Evolutionary conservation across 2,329 filamentous ascomycete species (phyloP), one percentile per base, ranked within the genome.

Genomic region (Phialophora tarda): DNA sequence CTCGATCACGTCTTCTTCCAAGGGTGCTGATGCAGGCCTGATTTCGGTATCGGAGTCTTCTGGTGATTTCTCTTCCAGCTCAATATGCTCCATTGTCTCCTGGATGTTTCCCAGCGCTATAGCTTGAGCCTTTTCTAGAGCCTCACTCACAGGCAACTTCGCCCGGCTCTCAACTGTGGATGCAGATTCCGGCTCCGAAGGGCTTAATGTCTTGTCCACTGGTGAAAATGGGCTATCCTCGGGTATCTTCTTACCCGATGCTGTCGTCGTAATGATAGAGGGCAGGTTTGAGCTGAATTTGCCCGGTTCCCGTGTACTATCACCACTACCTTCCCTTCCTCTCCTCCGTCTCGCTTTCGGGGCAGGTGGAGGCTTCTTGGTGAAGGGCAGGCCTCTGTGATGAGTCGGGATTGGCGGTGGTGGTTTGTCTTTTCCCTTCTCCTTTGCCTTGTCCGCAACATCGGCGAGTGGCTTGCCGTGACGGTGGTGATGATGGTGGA

Each of bases 261-360:
- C 65, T 21, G 66, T 69, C 7, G 66, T 72, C 23, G 68, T 68
- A 7, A 70, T 41, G 30, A 73, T 68, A 12, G 71, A 73, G 12
- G 71, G 71, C 17, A 73, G 51, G 24, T 64, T 71, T 17, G 69
- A 26, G 50, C 64, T 67, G 58, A 72, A 73, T 30, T 63, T 73
- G 5, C 71, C 71, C 10, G 71, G 71, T 51, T 70, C 65, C 59
- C 71, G 62, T 6, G 63, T 30, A 6, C 47, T 62, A 41, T 65
- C 62, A 76, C 17, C 56, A 24, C 75, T 74, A 41, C 71, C 67
- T 44, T 69, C 71, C n/a, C 73, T 71, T 26, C 73, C 72, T 61
- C 78, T 78, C 76, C 75, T 80, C 54, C 80, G 78, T 59, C 80
- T 75, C 58, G 79, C 67, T 67, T 79, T 81, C 2, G 80, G 80